Evolutionary conservation across 495 filamentous ascomycete species (phyloP), one percentile per base, ranked within the genome.

Genomic region (Trichoderma parareesei): DNA sequence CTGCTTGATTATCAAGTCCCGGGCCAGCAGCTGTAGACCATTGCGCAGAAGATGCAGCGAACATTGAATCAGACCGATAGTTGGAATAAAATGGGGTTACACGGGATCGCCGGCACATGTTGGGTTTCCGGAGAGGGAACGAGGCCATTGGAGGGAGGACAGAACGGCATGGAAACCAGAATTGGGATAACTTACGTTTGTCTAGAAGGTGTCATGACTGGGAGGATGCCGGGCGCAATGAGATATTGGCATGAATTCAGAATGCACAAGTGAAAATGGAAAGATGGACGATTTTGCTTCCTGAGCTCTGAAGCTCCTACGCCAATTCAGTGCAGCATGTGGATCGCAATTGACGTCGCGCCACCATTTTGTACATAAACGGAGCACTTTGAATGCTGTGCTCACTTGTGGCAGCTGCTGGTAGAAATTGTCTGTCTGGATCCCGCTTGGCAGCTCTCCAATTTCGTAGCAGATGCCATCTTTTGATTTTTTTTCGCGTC

Each of bases 161-260:
- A 57, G n/a, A n/a, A n/a, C n/a, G n/a, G 53, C 27, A 57, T 57
- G 53, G 53, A 13, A 37, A 35, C 10, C 27, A 57, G 53, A 14
- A 38, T 35, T 57, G 10, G 11, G 53, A 57, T 57, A 57, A 35
- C 53, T 27, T 10, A 57, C 11, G 53, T 14, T 57, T 57, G 53
- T 57, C 53, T 33, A 37, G 53, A 37, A 57, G 53, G 10, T 57
- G 53, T 57, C 27, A 57, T 57, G 53, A 37, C 53, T 37, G 13
- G 33, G 33, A 13, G 20, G 27, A 10, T 13, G 53, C 37, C 5
- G 33, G 53, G 53, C 33, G 53, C 53, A 57, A 57, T 57, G 20
- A 57, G 14, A 37, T 38, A 37, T 37, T 57, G 53, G 53, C 9
- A 35, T 35, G 53, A 37, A 6, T 37, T 14, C 27, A 57, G 8